Evolutionary conservation across 805 yeast species (phyloP).

Genomic region (Metschnikowia kofuensis): DNA sequence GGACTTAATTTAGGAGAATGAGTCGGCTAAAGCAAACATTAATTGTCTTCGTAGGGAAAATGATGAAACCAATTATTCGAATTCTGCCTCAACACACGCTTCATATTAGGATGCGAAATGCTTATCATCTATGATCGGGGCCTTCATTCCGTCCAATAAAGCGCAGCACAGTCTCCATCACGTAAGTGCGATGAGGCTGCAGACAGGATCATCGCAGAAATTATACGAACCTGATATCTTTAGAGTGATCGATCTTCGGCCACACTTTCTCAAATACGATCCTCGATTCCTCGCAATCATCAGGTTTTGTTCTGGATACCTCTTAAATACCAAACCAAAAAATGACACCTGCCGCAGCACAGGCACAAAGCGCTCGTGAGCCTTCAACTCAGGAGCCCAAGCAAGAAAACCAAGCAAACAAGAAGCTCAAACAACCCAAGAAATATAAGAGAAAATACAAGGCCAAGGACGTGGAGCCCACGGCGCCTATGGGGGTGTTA

Average conservation of each 20-base stretch:
- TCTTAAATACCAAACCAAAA: neutral
- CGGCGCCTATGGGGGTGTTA: slow-evolving; percentile 79
- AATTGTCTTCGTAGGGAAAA: too few relatives aligned
- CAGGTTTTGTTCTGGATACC: too few relatives aligned
- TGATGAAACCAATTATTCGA: too few relatives aligned
- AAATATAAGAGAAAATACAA: slow-evolving; percentile 50
- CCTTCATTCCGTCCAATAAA: slow-evolving; percentile 2
- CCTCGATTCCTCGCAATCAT: neutral
- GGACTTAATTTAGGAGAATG: slow-evolving; percentile 3
- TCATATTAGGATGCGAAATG: too few relatives aligned
- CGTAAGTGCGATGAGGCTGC: slow-evolving; percentile 14
- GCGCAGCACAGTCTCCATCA: slow-evolving; percentile 6
- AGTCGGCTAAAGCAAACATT: too few relatives aligned
- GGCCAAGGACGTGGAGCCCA: slow-evolving; percentile 64
- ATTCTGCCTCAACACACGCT: too few relatives aligned
- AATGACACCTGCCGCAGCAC: slow-evolving; percentile 11
- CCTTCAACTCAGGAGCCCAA: neutral
- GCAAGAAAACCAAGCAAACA: slow-evolving; percentile 3
- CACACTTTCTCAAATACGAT: neutral
- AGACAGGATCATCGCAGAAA: slow-evolving; percentile 4
- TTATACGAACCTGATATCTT: neutral
- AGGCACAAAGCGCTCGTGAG: neutral
- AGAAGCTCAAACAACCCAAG: slow-evolving; percentile 23
- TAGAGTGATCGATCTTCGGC: neutral
- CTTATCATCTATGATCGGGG: neutral